Conservation (phyloP, 805 yeast species). For the Yarrowia yakushimensis region DNA sequence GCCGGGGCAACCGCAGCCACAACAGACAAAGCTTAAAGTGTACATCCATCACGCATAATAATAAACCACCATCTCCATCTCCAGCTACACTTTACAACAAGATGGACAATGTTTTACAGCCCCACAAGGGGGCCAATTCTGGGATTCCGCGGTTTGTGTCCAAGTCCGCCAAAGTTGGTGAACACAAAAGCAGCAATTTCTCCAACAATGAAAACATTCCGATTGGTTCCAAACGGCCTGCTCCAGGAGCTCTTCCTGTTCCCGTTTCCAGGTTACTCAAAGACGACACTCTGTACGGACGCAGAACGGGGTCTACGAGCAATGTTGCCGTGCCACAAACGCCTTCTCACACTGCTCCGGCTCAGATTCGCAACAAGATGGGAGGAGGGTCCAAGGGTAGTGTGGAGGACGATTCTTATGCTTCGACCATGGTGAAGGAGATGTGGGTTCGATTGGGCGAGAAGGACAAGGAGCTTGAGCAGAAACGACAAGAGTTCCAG, state of each 20-base stretch:
- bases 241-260: background rate
- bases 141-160: slow-evolving; percentile 12
- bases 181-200: background rate
- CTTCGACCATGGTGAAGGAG: background rate
- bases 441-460: slow-evolving; percentile 3
- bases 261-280: background rate
- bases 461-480: slow-evolving; percentile 21
- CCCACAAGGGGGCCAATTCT: background rate
- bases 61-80: too few species aligned
- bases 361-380: slow-evolving; percentile 1
- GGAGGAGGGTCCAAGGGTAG: background rate
- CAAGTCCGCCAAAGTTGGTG: background rate
- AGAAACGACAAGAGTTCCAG: slow-evolving; percentile 16
- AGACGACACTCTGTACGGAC: slow-evolving; percentile 7
- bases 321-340: background rate
- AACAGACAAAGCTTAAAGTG: background rate
- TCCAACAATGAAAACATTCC: background rate
- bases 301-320: background rate
- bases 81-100: background rate
- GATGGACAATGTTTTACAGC: slow-evolving; percentile 17
- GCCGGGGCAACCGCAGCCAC: background rate
- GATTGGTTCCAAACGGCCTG: background rate
- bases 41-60: slow-evolving; percentile 7
- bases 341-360: slow-evolving; percentile 10
- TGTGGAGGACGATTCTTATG: background rate